Evolutionary conservation across 305 asterid genomes (phyloP).

Genomic region (Fraxinus ornus): DNA sequence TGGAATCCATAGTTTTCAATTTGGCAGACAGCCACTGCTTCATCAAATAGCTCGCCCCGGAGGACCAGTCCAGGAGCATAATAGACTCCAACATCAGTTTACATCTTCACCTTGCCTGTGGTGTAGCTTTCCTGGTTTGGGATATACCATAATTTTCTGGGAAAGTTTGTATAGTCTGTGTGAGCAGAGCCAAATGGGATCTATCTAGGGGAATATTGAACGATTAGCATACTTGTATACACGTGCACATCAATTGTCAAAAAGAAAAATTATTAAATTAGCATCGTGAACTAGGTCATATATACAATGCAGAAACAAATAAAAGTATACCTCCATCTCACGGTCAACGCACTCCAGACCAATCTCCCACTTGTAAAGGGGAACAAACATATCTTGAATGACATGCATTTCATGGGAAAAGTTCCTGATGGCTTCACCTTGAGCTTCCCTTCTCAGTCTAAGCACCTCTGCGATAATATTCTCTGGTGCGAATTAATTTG

Average conservation of each 20-base stretch:
- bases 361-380: slow-evolving; percentile 85
- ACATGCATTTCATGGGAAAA: slow-evolving; percentile 93
- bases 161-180: slow-evolving; percentile 80
- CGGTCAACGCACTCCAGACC: slow-evolving; percentile 52
- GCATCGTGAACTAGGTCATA: too few species aligned
- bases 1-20: slow-evolving; percentile 89
- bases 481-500: too few species aligned
- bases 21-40: slow-evolving; percentile 59
- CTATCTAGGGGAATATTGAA: slow-evolving; percentile 43
- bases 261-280: too few species aligned
- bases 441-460: slow-evolving; percentile 95
- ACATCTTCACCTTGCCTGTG: slow-evolving; percentile 94
- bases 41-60: slow-evolving; percentile 84
- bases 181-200: slow-evolving; percentile 93
- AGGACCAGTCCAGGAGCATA: slow-evolving; percentile 89
- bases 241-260: too few species aligned
- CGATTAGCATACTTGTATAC: too few species aligned
- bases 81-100: slow-evolving; percentile 82
- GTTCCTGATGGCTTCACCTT: slow-evolving; percentile 78
- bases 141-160: slow-evolving; percentile 71
- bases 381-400: slow-evolving; percentile 91
- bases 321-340: slow-evolving; percentile 83
- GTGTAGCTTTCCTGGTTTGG: slow-evolving; percentile 81
- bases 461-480: slow-evolving; percentile 82
- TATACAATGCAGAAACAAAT: not conserved